Percentiles rank a stretch among this genome's conserved stretches.
phyloP scores from a whole-genome alignment of 1,139 yeast species.

The Saccharomyces hybrid region DNA sequence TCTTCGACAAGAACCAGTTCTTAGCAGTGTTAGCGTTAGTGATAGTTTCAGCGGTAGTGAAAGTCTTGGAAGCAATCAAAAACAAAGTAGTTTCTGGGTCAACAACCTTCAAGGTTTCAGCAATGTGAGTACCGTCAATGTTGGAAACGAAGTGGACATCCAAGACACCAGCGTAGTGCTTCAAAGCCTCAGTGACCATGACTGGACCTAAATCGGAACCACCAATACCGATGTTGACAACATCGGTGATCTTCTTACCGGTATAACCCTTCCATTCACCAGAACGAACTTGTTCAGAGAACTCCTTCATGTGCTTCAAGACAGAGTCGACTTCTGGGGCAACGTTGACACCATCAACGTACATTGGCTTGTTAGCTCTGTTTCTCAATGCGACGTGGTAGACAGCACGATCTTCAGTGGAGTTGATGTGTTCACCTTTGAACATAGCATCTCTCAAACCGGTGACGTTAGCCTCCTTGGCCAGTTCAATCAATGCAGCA shows the following conservation, averaged over 20 bases:
- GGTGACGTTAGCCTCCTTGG: conserved; percentile 86
- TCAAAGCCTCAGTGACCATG: conserved; percentile 97
- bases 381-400: conserved; percentile 95
- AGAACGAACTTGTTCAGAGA: conserved; percentile 78
- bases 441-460: conserved; percentile 84
- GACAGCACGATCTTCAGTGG: conserved; percentile 94
- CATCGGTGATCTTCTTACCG: conserved; percentile 86
- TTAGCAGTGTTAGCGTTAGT: conserved; percentile 95
- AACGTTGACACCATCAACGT: conserved; percentile 83
- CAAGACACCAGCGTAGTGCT: conserved; percentile 74
- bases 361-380: conserved; percentile 73
- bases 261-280: conserved; percentile 97
- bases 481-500: conserved; percentile 60
- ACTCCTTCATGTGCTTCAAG: conserved; percentile 91
- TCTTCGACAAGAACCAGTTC: conserved; percentile 80
- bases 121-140: conserved; percentile 96
- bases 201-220: conserved; percentile 99
- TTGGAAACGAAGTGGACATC: conserved; percentile 90
- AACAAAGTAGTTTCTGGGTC: conserved; percentile 90
- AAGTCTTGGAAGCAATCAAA: conserved; percentile 93
- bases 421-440: conserved; percentile 86
- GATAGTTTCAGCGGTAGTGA: conserved; percentile 96
- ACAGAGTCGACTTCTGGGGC: conserved; percentile 86
- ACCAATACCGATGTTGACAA: conserved; percentile 97
- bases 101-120: conserved; percentile 73